These are phyloP conservation scores for Anisodus acutangulus DNA, from an alignment of 257 asterid genomes.

Conservation along the genomic window DNA sequence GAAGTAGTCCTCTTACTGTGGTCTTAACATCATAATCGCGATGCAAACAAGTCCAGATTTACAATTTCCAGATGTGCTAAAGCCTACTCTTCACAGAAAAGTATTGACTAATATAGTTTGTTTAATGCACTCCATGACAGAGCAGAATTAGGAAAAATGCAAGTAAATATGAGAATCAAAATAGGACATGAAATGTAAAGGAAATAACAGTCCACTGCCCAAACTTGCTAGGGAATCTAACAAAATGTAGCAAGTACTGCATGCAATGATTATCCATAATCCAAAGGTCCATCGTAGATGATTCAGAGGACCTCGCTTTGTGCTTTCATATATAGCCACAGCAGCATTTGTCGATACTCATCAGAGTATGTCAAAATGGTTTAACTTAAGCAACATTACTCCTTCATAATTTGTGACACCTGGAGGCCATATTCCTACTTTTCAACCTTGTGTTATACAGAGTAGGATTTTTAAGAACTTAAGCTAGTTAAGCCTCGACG, in stretches of 20 bases:
- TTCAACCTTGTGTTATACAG: neutral
- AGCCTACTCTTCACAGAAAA: neutral
- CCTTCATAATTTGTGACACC: neutral
- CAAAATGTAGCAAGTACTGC: neutral
- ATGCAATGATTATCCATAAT: neutral
- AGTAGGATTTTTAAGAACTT: neutral
- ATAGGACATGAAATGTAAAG: neutral
- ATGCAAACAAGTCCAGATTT: neutral
- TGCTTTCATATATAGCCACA: neutral
- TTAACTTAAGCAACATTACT: neutral
- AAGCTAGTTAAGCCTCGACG: neutral
- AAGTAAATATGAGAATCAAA: neutral
- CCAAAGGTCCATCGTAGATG: neutral
- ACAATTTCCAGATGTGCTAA: neutral
- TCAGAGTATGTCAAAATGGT: neutral
- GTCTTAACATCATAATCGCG: neutral
- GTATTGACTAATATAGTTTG: neutral
- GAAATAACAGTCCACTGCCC: constrained; percentile 1
- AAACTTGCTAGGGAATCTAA: constrained; percentile 10
- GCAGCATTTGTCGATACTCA: neutral
- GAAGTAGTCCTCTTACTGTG: neutral
- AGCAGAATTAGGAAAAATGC: neutral
- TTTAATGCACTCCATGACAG: constrained; percentile 1
- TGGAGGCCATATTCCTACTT: neutral
- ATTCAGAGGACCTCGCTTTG: neutral